These are phyloP conservation scores for Thielaviopsis cerberus DNA, from an alignment of 2,329 filamentous ascomycete species.

Conservation along the genomic window DNA sequence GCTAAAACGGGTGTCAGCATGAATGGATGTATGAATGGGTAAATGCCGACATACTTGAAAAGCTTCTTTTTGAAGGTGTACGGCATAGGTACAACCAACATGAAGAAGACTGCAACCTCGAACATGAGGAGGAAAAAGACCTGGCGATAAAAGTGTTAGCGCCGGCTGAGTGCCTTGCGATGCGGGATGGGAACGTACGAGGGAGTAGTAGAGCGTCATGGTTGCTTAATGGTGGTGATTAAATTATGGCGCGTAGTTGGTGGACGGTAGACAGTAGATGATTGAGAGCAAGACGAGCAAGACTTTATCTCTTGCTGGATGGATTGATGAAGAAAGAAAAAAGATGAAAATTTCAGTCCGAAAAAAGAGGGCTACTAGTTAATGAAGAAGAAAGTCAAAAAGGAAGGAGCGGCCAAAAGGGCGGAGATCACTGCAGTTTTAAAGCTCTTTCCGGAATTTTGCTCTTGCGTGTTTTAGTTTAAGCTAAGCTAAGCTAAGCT, in stretches of 20 bases:
- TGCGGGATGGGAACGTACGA: constrained; percentile 22
- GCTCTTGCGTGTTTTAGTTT: background rate
- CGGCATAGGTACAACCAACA: constrained; percentile 70
- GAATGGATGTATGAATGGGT: background rate
- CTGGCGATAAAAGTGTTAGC: constrained; percentile 24
- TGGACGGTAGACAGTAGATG: no score
- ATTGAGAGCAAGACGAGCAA: background rate
- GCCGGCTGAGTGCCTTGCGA: background rate
- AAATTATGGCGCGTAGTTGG: no score
- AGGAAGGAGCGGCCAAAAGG: background rate
- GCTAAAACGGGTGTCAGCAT: constrained; percentile 23
- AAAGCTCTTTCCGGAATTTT: background rate
- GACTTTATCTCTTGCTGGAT: background rate
- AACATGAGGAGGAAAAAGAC: constrained; percentile 67
- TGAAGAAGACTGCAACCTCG: constrained; percentile 67
- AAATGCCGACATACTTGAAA: constrained; percentile 39
- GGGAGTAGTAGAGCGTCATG: constrained; percentile 41
- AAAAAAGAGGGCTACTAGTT: background rate
- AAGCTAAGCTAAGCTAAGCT: background rate
- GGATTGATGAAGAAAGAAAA: background rate
- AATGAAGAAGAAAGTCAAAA: background rate
- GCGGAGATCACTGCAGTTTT: background rate
- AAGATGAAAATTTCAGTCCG: background rate
- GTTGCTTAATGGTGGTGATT: constrained; percentile 17
- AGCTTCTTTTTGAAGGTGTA: constrained; percentile 71